Evolutionary conservation across 306 rosid species (phyloP).

Genomic region (Oemleria cerasiformis): DNA sequence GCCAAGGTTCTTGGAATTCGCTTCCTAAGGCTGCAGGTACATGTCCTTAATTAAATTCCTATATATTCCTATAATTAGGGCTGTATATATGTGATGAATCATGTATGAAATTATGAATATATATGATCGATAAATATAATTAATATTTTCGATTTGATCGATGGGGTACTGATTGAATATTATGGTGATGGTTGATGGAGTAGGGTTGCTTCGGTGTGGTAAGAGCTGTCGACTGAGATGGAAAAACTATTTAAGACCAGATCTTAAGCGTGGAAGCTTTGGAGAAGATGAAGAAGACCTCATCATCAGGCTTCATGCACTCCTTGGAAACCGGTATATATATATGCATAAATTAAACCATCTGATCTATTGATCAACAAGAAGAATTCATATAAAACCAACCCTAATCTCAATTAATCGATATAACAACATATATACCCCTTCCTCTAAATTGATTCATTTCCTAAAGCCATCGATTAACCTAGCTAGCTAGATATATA

Average conservation of each 20-base stretch:
- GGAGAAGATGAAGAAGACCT: constrained; percentile 54
- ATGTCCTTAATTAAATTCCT: neutral
- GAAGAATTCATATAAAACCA: neutral
- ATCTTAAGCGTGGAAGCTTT: constrained; percentile 40
- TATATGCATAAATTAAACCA: neutral
- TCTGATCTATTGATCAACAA: no score
- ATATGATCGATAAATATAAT: neutral
- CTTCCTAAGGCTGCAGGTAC: constrained; percentile 48
- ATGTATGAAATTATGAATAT: neutral
- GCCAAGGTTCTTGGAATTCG: constrained; percentile 43
- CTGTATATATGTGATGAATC: no score
- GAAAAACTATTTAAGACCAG: constrained; percentile 47
- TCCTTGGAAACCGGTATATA: constrained; percentile 50
- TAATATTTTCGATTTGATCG: no score
- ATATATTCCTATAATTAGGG: no score
- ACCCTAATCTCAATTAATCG: neutral
- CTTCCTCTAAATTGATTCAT: constrained; percentile 1
- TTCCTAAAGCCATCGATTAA: neutral
- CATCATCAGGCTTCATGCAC: constrained; percentile 54
- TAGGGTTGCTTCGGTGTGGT: constrained; percentile 49
- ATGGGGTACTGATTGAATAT: no score
- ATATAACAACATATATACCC: neutral
- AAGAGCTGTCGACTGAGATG: constrained; percentile 52
- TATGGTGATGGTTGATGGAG: neutral
- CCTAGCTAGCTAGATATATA: no score